Conservation (phyloP, 306 rosid genomes). For the Malus asiatica region DNA sequence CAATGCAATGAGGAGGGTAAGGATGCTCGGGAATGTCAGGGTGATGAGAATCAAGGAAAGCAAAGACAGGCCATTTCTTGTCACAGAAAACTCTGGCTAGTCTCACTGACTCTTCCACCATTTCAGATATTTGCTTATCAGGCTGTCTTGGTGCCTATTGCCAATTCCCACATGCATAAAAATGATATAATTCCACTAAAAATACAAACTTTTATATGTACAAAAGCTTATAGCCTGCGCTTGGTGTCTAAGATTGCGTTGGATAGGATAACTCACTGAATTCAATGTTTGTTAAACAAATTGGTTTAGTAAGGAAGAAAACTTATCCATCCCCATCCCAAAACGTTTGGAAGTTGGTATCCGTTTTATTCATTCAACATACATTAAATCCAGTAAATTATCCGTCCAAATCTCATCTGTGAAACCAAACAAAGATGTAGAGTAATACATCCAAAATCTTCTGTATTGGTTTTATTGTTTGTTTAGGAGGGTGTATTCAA, state of each 20-base stretch:
- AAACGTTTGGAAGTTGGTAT: too few species aligned
- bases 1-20: conserved; percentile 81
- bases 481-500: too few species aligned
- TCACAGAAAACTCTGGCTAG: conserved; percentile 54
- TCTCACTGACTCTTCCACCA: conserved; percentile 63
- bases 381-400: too few species aligned
- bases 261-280: too few species aligned
- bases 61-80: conserved; percentile 78
- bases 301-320: too few species aligned
- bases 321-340: neutral
- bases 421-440: neutral
- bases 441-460: too few species aligned
- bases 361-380: too few species aligned
- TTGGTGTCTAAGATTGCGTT: too few species aligned
- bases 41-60: conserved; percentile 68
- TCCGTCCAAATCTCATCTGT: neutral
- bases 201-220: neutral
- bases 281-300: too few species aligned
- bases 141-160: conserved; percentile 69
- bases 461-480: too few species aligned
- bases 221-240: neutral
- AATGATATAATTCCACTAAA: neutral
- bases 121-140: conserved; percentile 43
- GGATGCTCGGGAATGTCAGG: conserved; percentile 77
- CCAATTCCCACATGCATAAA: neutral